Evolutionary conservation across 768 basidiomycete genomes (phyloP).

Genomic region (Pleurotus platypus): DNA sequence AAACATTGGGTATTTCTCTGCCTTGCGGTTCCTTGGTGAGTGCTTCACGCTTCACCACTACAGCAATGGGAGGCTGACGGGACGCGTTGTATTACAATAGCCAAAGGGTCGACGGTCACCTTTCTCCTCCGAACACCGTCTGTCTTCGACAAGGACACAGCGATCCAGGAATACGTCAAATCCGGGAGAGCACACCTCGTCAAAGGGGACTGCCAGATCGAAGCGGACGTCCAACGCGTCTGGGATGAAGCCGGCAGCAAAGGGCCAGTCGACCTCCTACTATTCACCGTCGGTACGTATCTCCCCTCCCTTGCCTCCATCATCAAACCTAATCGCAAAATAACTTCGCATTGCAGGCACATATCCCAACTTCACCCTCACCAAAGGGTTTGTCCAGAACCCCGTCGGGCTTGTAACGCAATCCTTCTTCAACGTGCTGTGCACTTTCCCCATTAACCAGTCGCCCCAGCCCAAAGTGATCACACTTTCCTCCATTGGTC

Average conservation of each 20-base stretch:
- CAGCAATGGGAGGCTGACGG: too few relatives aligned
- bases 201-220: conserved; percentile 57
- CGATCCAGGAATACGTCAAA: conserved; percentile 48
- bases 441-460: conserved; percentile 41
- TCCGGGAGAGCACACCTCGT: conserved; percentile 50
- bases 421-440: conserved; percentile 50
- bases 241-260: conserved; percentile 38
- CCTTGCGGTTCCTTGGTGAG: conserved; percentile 45
- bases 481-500: conserved; percentile 48
- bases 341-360: too few relatives aligned
- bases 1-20: conserved; percentile 51
- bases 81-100: conserved; percentile 25
- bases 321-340: too few relatives aligned
- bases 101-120: conserved; percentile 54
- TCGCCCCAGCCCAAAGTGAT: conserved; percentile 45
- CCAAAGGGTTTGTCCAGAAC: conserved; percentile 44
- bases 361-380: conserved; percentile 28
- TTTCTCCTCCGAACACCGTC: conserved; percentile 54
- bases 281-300: conserved; percentile 60
- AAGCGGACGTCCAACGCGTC: conserved; percentile 45
- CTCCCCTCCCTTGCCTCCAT: background rate
- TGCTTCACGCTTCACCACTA: background rate
- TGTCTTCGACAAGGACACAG: conserved; percentile 50
- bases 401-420: conserved; percentile 60
- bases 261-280: conserved; percentile 44